Conservation (phyloP, 495 filamentous ascomycete species). For the Penicillium nucicola region DNA sequence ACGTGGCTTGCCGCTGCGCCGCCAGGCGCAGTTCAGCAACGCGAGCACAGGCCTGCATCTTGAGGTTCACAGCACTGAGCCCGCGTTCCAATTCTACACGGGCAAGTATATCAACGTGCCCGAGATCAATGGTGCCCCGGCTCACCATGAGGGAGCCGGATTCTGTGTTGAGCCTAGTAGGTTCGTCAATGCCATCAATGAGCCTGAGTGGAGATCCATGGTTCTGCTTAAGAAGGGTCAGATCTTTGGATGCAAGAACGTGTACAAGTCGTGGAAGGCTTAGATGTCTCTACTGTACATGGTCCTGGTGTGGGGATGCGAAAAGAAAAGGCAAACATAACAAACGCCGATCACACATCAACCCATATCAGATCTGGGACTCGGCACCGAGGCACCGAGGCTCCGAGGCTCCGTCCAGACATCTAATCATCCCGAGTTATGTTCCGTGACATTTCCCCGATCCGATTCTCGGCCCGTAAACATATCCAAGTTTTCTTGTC, state of each 20-base stretch:
- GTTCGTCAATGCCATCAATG: slow-evolving; percentile 84
- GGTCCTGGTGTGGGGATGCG: background rate
- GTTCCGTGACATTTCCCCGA: background rate
- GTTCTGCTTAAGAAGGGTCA: slow-evolving; percentile 76
- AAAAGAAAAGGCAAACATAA: background rate
- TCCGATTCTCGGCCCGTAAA: slow-evolving; percentile 2
- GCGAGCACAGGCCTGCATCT: slow-evolving; percentile 70
- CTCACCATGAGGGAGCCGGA: slow-evolving; percentile 62
- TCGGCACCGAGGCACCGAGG: too few relatives aligned
- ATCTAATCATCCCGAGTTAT: background rate
- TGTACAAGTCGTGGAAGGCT: slow-evolving; percentile 78
- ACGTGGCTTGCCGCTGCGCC: slow-evolving; percentile 57
- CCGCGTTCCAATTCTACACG: slow-evolving; percentile 95
- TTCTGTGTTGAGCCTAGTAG: slow-evolving; percentile 91
- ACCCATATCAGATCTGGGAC: too few relatives aligned
- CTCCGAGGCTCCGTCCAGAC: too few relatives aligned
- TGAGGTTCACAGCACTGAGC: slow-evolving; percentile 84
- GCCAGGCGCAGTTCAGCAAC: slow-evolving; percentile 66
- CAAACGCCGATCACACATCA: too few relatives aligned
- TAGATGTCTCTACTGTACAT: slow-evolving; percentile 5
- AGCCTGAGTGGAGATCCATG: slow-evolving; percentile 71
- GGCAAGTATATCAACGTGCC: slow-evolving; percentile 81
- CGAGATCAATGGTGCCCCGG: slow-evolving; percentile 59
- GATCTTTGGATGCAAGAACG: slow-evolving; percentile 71
- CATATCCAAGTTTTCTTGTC: background rate